These are phyloP conservation scores for Platismatia glauca DNA, from an alignment of 495 filamentous ascomycete genomes.

Conservation along the genomic window DNA sequence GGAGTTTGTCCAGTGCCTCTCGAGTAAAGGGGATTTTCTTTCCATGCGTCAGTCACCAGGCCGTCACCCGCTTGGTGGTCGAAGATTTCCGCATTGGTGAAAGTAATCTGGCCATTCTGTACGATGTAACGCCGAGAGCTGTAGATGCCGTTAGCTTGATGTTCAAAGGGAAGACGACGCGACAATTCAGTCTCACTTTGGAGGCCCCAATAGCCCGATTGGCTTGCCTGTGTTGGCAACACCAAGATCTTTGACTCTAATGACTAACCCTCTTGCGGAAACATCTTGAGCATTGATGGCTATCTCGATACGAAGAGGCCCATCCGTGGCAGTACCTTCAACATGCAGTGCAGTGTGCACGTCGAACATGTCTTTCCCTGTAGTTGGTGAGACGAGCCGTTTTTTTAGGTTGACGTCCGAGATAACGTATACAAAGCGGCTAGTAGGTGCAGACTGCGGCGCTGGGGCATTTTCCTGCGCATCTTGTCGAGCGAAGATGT, in stretches of 20 bases:
- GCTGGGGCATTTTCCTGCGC: background rate
- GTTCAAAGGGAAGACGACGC: too few relatives aligned
- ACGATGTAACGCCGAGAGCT: background rate
- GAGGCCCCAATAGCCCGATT: background rate
- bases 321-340: background rate
- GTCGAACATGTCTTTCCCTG: background rate
- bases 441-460: background rate
- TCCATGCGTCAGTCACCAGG: background rate
- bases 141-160: too few relatives aligned
- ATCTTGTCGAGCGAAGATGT: background rate
- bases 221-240: background rate
- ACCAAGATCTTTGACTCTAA: background rate
- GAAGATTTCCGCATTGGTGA: background rate
- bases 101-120: background rate
- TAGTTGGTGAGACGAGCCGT: background rate
- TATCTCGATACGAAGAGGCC: background rate
- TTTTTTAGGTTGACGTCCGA: background rate
- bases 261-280: background rate
- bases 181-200: too few relatives aligned
- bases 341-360: background rate
- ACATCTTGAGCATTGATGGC: background rate
- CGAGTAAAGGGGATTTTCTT: background rate
- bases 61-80: background rate
- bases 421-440: background rate
- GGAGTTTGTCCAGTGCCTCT: background rate